Evolutionary conservation across 2,329 filamentous ascomycete species (phyloP).

Genomic region (Claviceps spartinae): DNA sequence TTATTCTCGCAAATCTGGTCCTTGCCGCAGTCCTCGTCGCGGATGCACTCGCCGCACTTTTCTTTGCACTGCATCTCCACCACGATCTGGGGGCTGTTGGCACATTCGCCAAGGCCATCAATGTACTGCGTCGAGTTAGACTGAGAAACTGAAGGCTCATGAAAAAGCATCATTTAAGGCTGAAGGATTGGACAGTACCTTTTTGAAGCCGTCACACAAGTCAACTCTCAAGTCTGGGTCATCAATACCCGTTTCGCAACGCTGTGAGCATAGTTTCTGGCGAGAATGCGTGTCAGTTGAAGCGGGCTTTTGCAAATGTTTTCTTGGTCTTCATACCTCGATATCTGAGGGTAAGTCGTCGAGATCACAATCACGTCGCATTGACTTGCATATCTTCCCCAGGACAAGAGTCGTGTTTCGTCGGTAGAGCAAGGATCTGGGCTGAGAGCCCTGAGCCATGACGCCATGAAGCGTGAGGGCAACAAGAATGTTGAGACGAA

Average conservation of each 20-base stretch:
- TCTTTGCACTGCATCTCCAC: slow-evolving; percentile 4
- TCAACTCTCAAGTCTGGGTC: not conserved
- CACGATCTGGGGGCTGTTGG: not conserved
- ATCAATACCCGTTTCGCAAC: slow-evolving; percentile 5
- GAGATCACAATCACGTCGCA: slow-evolving; percentile 4
- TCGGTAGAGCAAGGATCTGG: not conserved
- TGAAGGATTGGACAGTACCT: not conserved
- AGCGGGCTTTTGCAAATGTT: too few relatives aligned
- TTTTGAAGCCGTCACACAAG: slow-evolving; percentile 4
- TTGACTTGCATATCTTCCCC: slow-evolving; percentile 4
- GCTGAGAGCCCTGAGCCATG: not conserved
- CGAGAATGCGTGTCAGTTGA: not conserved
- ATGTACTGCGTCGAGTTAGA: slow-evolving; percentile 2
- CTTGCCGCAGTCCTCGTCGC: slow-evolving; percentile 3
- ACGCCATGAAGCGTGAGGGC: not conserved
- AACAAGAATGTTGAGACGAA: not conserved
- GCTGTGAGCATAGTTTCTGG: slow-evolving; percentile 3
- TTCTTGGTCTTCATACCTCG: not conserved
- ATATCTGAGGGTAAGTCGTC: slow-evolving; percentile 1
- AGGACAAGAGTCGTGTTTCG: slow-evolving; percentile 1
- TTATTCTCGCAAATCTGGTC: slow-evolving; percentile 2
- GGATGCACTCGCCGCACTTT: slow-evolving; percentile 2
- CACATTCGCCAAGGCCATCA: slow-evolving; percentile 5
- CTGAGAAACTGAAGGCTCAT: too few relatives aligned
- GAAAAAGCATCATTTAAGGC: not conserved